These are phyloP conservation scores for Myxozyma monticola DNA, from an alignment of 805 yeast genomes.

Conservation along the genomic window DNA sequence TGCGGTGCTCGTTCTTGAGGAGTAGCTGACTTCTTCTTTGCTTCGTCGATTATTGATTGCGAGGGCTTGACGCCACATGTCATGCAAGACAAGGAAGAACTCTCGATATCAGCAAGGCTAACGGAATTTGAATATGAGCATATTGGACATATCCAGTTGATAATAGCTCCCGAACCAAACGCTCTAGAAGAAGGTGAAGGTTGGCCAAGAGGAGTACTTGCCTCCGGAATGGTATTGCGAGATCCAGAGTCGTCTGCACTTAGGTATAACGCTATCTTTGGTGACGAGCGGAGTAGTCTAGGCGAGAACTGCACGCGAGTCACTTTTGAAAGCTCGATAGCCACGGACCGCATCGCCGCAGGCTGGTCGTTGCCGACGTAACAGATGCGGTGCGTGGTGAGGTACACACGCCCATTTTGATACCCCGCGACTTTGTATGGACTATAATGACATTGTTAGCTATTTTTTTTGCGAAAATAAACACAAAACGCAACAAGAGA, in stretches of 20 bases:
- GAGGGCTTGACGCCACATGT: slow-evolving; percentile 63
- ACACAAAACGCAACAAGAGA: neutral
- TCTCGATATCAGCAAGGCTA: slow-evolving; percentile 36
- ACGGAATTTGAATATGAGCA: slow-evolving; percentile 69
- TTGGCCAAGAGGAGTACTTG: neutral
- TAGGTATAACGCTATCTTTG: slow-evolving; percentile 58
- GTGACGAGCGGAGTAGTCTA: slow-evolving; percentile 73
- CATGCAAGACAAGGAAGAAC: slow-evolving; percentile 49
- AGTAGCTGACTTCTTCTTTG: neutral
- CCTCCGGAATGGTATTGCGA: neutral
- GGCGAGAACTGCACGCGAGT: slow-evolving; percentile 30
- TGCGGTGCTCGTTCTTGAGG: neutral
- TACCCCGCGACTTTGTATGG: slow-evolving; percentile 59
- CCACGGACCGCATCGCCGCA: slow-evolving; percentile 45
- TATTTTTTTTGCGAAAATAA: neutral
- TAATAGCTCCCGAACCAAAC: slow-evolving; percentile 9
- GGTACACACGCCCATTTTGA: slow-evolving; percentile 75
- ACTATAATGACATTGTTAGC: slow-evolving; percentile 35
- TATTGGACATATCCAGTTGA: slow-evolving; percentile 83
- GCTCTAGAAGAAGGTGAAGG: neutral
- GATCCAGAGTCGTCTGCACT: neutral
- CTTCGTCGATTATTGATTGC: slow-evolving; percentile 11
- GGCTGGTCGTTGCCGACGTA: slow-evolving; percentile 61
- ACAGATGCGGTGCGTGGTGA: slow-evolving; percentile 71
- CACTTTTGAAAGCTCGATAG: slow-evolving; percentile 49